phyloP scores from a whole-genome alignment of 352 stramenopile genomes.

The Plasmopara viticola region DNA sequence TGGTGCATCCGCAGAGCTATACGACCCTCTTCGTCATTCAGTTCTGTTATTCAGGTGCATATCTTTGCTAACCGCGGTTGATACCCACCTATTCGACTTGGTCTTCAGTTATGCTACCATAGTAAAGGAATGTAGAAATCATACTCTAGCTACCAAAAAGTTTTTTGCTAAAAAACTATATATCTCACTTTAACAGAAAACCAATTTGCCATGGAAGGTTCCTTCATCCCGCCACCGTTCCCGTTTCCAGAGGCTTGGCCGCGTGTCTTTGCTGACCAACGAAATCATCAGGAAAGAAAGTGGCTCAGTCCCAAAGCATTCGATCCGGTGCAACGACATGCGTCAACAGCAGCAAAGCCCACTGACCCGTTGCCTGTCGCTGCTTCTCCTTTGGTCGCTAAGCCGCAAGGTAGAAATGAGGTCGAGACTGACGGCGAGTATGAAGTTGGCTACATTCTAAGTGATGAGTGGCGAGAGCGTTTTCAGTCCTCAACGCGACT shows the following conservation, averaged over 20 bases:
- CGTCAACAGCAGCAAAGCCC: neutral
- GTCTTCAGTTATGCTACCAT: no score
- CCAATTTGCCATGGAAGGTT: constrained; percentile 16
- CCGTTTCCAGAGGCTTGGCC: constrained; percentile 70
- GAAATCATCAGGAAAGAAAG: constrained; percentile 16
- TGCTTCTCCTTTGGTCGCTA: neutral
- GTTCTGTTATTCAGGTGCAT: no score
- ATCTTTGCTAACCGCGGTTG: no score
- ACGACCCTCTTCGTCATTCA: no score
- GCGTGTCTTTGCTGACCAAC: constrained; percentile 30
- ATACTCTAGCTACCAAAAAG: no score
- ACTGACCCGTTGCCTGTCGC: neutral
- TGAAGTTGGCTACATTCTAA: constrained; percentile 69
- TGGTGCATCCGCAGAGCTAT: no score
- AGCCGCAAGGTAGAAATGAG: constrained; percentile 2
- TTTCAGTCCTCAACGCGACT: constrained; percentile 30
- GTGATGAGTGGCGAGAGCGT: constrained; percentile 57
- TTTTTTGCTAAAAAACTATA: no score
- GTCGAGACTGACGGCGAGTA: constrained; percentile 39
- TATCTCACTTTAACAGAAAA: no score
- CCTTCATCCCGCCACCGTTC: constrained; percentile 66
- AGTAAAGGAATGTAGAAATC: no score
- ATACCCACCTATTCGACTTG: no score
- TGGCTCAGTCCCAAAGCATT: constrained; percentile 48
- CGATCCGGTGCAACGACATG: neutral